Conservation (phyloP, 2,329 filamentous ascomycete genomes). For the Hortaea werneckii region DNA sequence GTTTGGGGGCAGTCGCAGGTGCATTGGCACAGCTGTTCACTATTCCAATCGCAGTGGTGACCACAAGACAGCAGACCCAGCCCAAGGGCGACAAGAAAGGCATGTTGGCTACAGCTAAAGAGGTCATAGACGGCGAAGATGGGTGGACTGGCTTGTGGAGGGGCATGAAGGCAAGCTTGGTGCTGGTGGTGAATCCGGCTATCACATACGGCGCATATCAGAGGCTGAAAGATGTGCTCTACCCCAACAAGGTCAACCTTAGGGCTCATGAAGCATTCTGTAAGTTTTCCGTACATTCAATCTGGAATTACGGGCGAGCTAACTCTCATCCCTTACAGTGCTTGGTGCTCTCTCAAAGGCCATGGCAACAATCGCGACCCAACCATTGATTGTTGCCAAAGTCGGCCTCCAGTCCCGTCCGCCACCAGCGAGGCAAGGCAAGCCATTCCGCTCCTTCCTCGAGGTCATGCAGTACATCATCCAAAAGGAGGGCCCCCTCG, state of each 20-base stretch:
- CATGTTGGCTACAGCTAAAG: slow-evolving; percentile 73
- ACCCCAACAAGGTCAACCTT: slow-evolving; percentile 64
- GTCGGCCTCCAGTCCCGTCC: slow-evolving; percentile 92
- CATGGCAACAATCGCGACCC: slow-evolving; percentile 80
- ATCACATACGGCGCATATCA: slow-evolving; percentile 98
- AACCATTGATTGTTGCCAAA: slow-evolving; percentile 95
- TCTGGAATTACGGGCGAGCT: not conserved
- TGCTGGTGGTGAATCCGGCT: slow-evolving; percentile 88
- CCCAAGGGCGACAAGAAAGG: slow-evolving; percentile 74
- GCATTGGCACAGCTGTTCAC: slow-evolving; percentile 92
- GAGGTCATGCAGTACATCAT: slow-evolving; percentile 95
- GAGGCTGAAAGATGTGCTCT: slow-evolving; percentile 66
- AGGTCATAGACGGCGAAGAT: slow-evolving; percentile 85
- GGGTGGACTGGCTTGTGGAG: slow-evolving; percentile 85
- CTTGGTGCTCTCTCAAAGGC: slow-evolving; percentile 89
- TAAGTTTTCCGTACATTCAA: slow-evolving; percentile 41
- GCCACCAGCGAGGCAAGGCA: slow-evolving; percentile 70
- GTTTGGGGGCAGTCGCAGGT: slow-evolving; percentile 76
- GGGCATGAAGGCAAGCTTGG: slow-evolving; percentile 88
- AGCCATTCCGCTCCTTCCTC: slow-evolving; percentile 83
- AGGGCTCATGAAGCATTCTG: slow-evolving; percentile 82
- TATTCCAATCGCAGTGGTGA: slow-evolving; percentile 90
- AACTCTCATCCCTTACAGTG: slow-evolving; percentile 34
- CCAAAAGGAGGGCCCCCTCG: slow-evolving; percentile 68
- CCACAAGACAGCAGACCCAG: slow-evolving; percentile 91